Base-by-base conservation (phyloP, 2,329 filamentous ascomycete genomes). In the Sporothrix luriei region DNA sequence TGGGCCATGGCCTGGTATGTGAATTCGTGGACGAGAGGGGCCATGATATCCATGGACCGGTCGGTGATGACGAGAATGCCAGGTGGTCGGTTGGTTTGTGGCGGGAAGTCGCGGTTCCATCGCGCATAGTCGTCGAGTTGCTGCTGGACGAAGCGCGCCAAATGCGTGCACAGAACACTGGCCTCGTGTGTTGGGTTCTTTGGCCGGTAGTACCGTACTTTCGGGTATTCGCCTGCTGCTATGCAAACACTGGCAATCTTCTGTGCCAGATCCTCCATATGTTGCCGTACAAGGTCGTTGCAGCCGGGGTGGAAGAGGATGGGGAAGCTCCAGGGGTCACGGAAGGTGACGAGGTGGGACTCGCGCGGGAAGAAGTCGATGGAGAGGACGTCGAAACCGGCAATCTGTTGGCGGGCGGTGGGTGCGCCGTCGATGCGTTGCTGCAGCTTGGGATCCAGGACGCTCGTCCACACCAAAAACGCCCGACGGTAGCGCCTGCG, bases 1-100 rank as follows among this genome's bases (percentile, higher is more conserved):
- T 97, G 92, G 3, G 93, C 94, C 94, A 99, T 98, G 66, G 95
- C 93, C 79, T 99, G 95, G 78, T 98, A 99, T 14, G 95, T 97
- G 78, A 99, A 97, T 76, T 99, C 95, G 80, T 99, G 95, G 4
- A 98, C 78, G 13, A 98, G 81, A 0, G 95, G 95, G 0, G 94
- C 90, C 81, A 91, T 88, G 3, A 97, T 80, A 78, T 99, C 95
- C 91, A 99, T 95, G 9, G 93, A 92, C 72, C 95, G 88, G 78
- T 98, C 95, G 1, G 93, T 92, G 72, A 99, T 91, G 75, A 97
- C 83, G 0, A 99, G 85, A 0, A 93, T 88, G 51, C 92, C 92
- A 73, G 92, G 90, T 7, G 94, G 94, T 68, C 94, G 85, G 66
- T 88, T 86, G 10, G 88, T 88, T n/a, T 84, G 88, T 0, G 94